These are phyloP conservation scores for Lactifluus piperatus DNA, from an alignment of 768 basidiomycete species.

Conservation along the genomic window DNA sequence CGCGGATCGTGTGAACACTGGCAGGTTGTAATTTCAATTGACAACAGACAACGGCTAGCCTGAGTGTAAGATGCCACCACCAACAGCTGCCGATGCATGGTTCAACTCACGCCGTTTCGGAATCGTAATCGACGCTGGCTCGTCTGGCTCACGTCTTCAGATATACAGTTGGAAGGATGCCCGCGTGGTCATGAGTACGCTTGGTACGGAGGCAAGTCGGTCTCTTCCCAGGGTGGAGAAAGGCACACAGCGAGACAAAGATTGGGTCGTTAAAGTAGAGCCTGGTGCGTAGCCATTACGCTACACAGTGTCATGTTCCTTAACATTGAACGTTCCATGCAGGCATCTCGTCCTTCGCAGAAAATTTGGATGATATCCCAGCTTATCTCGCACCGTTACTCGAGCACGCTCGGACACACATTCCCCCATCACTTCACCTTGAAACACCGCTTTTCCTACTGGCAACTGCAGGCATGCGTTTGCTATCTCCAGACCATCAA, in stretches of 20 bases:
- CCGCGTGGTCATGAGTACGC: constrained; percentile 44
- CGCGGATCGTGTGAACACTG: too few relatives aligned
- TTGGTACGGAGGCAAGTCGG: constrained; percentile 40
- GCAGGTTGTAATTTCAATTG: too few relatives aligned
- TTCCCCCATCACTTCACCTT: constrained; percentile 78
- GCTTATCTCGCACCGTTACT: constrained; percentile 77
- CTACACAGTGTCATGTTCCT: neutral
- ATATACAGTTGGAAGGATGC: constrained; percentile 97
- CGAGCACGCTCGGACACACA: constrained; percentile 67
- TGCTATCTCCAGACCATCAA: constrained; percentile 63
- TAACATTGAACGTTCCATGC: neutral
- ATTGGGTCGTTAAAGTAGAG: constrained; percentile 88
- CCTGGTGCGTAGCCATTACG: constrained; percentile 56
- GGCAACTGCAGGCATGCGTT: constrained; percentile 96
- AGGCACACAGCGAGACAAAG: constrained; percentile 69
- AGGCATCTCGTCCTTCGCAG: constrained; percentile 84
- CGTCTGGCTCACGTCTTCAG: constrained; percentile 91
- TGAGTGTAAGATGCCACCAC: constrained; percentile 71
- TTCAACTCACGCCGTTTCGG: constrained; percentile 76
- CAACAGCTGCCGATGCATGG: constrained; percentile 64
- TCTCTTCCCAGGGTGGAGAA: constrained; percentile 84
- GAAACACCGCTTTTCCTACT: constrained; percentile 89
- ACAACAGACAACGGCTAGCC: neutral
- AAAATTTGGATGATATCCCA: constrained; percentile 59
- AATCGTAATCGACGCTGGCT: constrained; percentile 96